Base-by-base conservation (phyloP, 73 alveolate genomes). In the Breviolum minutum region DNA sequence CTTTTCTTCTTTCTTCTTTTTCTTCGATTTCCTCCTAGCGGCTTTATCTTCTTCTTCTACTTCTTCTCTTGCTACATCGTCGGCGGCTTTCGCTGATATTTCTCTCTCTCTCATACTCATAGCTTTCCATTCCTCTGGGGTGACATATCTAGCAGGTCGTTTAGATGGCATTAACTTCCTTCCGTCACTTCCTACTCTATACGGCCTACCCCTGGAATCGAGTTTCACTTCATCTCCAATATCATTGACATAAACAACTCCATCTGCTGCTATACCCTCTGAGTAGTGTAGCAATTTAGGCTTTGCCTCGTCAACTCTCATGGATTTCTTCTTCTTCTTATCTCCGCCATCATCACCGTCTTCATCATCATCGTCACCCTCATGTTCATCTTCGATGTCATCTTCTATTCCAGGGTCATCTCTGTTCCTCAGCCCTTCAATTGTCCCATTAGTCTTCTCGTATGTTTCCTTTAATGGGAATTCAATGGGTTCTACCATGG, bases 301-400 rank as follows among this genome's bases (percentile, higher is more conserved):
- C 63, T 17, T 82, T 16, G 32, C 71, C 26, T 32, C 68, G 69
- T 54, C 40, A 29, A 4, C 90, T 32, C 20, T 24, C 73, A 32
- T 8, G 68, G 17, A 20, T 9, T 82, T 17, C 71, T 27, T 22
- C 30, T 27, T 71, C 29, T 71, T 7, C 81, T 19, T 30, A 17
- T 10, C 7, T 71, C 40, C 32, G 22, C 74, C 76, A 3, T 22
- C 32, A 61, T 81, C 90, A 60, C 14, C 93, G 24, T 76, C 93
- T 19, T 83, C 93, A 83, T 61, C 93, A 19, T 83, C 93, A 13
- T 19, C 93, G 9, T 61, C 76, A 74, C 29, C 85, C 7, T 74
- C 85, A 7, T 74, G 63, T 9, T 74, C 85, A 6, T 14, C 63
- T 7, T 13, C 63, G 17, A 17, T 40, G 8, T 8, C 62, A 40